Evolutionary conservation across 805 yeast genomes (phyloP).

Genomic region (Starmerella bombi): DNA sequence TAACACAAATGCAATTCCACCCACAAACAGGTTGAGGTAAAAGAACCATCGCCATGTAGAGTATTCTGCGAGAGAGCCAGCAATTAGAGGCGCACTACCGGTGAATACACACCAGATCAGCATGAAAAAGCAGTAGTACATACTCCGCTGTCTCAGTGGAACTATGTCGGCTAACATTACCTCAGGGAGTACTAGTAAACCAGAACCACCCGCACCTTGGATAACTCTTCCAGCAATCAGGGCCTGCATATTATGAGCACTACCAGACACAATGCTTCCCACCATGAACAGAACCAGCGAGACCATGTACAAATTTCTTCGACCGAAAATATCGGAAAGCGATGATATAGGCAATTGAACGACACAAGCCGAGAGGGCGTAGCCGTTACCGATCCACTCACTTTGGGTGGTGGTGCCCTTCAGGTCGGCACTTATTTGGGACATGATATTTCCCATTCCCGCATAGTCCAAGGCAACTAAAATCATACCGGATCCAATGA

Average conservation of each 20-base stretch:
- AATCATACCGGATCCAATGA: constrained; percentile 5
- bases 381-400: constrained; percentile 26
- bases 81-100: constrained; percentile 45
- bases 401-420: constrained; percentile 22
- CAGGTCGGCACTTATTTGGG: constrained; percentile 15
- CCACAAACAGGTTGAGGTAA: constrained; percentile 54
- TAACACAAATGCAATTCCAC: constrained; percentile 37
- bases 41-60: constrained; percentile 71
- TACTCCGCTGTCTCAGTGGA: constrained; percentile 30
- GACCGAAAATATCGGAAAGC: constrained; percentile 25
- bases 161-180: constrained; percentile 47
- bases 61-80: constrained; percentile 49
- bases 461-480: constrained; percentile 18
- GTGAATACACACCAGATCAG: constrained; percentile 25
- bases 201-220: constrained; percentile 62
- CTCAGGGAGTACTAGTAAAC: constrained; percentile 43
- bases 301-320: constrained; percentile 37
- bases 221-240: constrained; percentile 58
- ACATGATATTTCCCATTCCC: constrained; percentile 18
- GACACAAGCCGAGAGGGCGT: constrained; percentile 20
- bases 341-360: constrained; percentile 19
- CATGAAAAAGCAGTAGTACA: constrained; percentile 23
- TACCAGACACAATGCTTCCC: constrained; percentile 48
- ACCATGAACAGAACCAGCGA: constrained; percentile 44
- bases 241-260: constrained; percentile 43